Percentiles rank a stretch among this genome's conserved stretches.
phyloP scores from a whole-genome alignment of 2,329 filamentous ascomycete genomes.

The Cercospora sp. region DNA sequence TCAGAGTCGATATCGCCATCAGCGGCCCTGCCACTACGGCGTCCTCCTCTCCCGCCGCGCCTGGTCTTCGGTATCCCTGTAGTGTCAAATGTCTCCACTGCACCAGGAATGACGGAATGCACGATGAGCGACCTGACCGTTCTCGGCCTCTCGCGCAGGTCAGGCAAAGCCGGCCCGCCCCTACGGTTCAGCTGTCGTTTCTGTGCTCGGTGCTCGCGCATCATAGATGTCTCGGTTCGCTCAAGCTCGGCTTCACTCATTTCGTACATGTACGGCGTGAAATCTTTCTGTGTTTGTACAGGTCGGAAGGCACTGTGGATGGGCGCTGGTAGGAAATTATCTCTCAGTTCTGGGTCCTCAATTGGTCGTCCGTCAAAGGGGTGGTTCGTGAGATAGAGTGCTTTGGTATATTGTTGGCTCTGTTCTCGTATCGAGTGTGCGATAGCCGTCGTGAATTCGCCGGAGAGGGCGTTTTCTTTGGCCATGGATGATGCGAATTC shows the following conservation, averaged over 20 bases:
- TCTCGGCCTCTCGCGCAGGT: constrained; percentile 89
- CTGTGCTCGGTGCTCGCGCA: constrained; percentile 87
- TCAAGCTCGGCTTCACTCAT: constrained; percentile 88
- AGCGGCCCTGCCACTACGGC: constrained; percentile 56
- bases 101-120: constrained; percentile 87
- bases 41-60: constrained; percentile 43
- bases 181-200: constrained; percentile 93
- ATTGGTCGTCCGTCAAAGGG: constrained; percentile 91
- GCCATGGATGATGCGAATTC: constrained; percentile 91
- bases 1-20: constrained; percentile 75
- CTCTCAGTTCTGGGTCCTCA: constrained; percentile 84
- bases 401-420: constrained; percentile 88
- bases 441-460: constrained; percentile 96
- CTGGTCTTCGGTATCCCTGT: constrained; percentile 77
- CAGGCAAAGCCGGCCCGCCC: constrained; percentile 89
- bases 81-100: constrained; percentile 75
- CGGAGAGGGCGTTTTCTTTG: constrained; percentile 82
- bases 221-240: constrained; percentile 86
- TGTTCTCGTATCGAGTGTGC: constrained; percentile 98
- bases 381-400: constrained; percentile 88
- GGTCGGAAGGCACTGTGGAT: constrained; percentile 81
- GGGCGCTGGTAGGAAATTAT: constrained; percentile 83
- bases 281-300: constrained; percentile 91
- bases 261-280: constrained; percentile 89
- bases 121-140: constrained; percentile 92